Evolutionary conservation across 78 protist species (phyloP), one percentile per base, ranked within the genome.

Genomic region (Acrasis kona): DNA sequence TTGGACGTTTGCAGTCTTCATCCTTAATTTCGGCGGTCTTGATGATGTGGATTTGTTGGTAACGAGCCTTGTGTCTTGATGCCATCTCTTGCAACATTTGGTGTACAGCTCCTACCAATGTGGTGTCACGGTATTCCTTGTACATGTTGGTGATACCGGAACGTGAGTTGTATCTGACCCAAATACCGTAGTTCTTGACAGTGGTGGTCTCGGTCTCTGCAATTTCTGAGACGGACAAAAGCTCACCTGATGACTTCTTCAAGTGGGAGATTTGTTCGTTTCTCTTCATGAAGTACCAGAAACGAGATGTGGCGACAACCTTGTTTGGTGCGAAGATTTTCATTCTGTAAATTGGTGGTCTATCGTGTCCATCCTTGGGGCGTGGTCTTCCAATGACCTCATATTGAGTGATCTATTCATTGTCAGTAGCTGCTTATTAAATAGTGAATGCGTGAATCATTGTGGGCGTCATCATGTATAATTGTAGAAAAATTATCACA

Each of bases 251-350:
- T 37, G 92, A 68, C 81, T 75, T 78, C 97, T 96, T 96, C 76
- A 97, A 72, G n/a, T n/a, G n/a, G n/a, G n/a, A n/a, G n/a, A n/a
- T n/a, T n/a, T n/a, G n/a, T n/a, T n/a, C n/a, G n/a, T n/a, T n/a
- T 87, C 93, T 94, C 69, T 76, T 71, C 71, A 93, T 75, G 93
- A 91, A 94, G 72, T 97, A 94, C 99, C 99, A 96, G 98, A 94
- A 98, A 65, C 97, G 87, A 69, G 83, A 39, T 74, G 78, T 73
- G 41, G 99, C 99, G 41, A 87, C 91, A 65, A 97, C 93, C 32
- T 61, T 36, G 93, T 96, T 94, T 68, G 83, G 80, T 12, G 99
- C 99, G 72, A 97, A 98, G 77, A 97, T 58, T 64, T 76, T 82
- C 99, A 97, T 96, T 74, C 95, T 83, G 98, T 78, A 97, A 81